Conservation (phyloP, 1,139 yeast genomes). For the Magnusiomyces suaveolens region DNA sequence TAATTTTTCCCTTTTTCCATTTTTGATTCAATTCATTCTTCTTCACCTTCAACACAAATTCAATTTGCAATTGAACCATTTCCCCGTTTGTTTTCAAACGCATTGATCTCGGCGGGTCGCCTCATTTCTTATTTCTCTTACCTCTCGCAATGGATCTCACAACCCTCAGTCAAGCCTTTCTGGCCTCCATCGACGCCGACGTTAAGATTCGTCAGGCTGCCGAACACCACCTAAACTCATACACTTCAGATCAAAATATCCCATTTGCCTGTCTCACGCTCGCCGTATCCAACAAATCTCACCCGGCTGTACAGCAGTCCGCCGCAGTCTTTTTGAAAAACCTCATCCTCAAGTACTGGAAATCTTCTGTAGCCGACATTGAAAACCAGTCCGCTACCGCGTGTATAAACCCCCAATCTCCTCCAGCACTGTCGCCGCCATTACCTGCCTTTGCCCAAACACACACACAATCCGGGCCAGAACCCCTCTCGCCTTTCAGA, state of each 20-base stretch:
- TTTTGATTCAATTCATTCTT: too few species aligned
- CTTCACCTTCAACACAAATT: too few species aligned
- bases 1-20: too few species aligned
- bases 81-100: too few species aligned
- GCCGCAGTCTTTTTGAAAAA: slow-evolving; percentile 87
- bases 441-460: neutral
- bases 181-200: slow-evolving; percentile 69
- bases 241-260: slow-evolving; percentile 58
- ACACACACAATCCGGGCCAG: neutral
- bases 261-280: slow-evolving; percentile 76
- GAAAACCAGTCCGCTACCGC: neutral
- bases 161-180: slow-evolving; percentile 35
- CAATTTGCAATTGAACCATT: too few species aligned
- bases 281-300: slow-evolving; percentile 44
- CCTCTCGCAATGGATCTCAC: neutral
- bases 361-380: neutral
- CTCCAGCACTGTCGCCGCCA: too few species aligned
- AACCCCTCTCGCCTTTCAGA: neutral
- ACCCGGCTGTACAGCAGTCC: slow-evolving; percentile 55
- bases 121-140: neutral
- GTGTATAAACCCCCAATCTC: too few species aligned
- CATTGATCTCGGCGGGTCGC: neutral
- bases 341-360: slow-evolving; percentile 59
- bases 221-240: slow-evolving; percentile 50
- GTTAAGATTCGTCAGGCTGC: slow-evolving; percentile 55